A percentile compares a stretch with the other conserved stretches of the same genome.
Conservation (phyloP, 2,329 filamentous ascomycete genomes). For the Phialophora expanda region DNA sequence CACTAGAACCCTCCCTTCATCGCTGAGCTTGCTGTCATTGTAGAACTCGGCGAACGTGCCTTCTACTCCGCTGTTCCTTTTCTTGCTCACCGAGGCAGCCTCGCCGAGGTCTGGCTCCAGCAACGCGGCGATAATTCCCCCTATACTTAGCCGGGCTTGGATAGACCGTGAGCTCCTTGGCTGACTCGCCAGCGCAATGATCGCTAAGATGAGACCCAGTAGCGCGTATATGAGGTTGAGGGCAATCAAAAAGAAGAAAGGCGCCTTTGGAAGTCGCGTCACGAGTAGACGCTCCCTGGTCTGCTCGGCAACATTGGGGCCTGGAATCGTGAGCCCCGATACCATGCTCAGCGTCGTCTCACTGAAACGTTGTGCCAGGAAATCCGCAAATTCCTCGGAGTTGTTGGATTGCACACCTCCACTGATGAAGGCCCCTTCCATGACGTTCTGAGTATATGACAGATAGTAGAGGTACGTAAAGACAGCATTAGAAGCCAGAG, state of each 20-base stretch:
- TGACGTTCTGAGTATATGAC: slow-evolving; percentile 6
- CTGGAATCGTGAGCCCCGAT: background rate
- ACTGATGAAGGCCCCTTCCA: background rate
- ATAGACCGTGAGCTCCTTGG: background rate
- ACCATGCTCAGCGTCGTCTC: slow-evolving; percentile 6
- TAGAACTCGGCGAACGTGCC: background rate
- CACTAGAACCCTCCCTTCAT: background rate
- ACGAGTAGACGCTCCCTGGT: slow-evolving; percentile 1
- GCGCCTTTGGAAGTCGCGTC: slow-evolving; percentile 1
- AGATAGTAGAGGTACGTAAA: background rate
- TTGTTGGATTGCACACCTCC: background rate
- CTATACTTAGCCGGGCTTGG: background rate
- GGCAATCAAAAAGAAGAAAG: background rate
- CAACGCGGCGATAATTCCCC: background rate
- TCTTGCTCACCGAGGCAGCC: background rate
- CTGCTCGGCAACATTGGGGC: background rate
- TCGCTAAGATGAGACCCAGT: background rate
- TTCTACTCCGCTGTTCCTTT: background rate
- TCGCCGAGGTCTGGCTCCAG: background rate
- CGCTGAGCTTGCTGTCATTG: background rate
- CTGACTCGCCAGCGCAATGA: background rate
- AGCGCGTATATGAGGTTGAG: slow-evolving; percentile 2
- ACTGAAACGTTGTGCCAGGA: slow-evolving; percentile 5
- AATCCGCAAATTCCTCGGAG: background rate
- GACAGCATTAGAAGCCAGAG: background rate